Evolutionary conservation across 352 stramenopile species (phyloP).

Genomic region (Blastocystis hominis): DNA sequence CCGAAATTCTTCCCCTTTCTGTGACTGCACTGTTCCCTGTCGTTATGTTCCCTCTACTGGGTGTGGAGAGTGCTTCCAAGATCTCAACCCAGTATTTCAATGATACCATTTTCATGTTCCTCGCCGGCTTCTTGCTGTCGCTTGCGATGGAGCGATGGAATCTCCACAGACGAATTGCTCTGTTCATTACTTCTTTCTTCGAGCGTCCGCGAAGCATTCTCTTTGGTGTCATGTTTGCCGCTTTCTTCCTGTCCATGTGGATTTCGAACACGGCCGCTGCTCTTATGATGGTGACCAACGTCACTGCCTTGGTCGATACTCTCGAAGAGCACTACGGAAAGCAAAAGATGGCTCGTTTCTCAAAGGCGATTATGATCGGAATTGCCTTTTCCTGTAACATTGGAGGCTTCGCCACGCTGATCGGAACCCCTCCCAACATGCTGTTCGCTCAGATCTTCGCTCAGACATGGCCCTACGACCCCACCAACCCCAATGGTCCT

Average conservation of each 20-base stretch:
- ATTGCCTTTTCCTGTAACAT: conserved; percentile 46
- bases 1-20: conserved; percentile 27
- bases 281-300: conserved; percentile 55
- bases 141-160: conserved; percentile 52
- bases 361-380: conserved; percentile 45
- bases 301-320: background rate
- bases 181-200: conserved; percentile 17
- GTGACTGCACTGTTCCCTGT: conserved; percentile 43
- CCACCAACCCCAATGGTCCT: background rate
- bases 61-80: background rate
- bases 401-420: conserved; percentile 26
- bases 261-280: conserved; percentile 50
- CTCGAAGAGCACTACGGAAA: conserved; percentile 36
- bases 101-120: conserved; percentile 52
- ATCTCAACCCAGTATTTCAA: conserved; percentile 40
- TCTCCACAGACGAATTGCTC: conserved; percentile 13
- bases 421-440: conserved; percentile 50
- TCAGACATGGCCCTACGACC: background rate
- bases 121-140: conserved; percentile 25
- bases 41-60: conserved; percentile 4
- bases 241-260: conserved; percentile 52
- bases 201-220: conserved; percentile 21
- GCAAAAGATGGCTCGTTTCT: conserved; percentile 24
- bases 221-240: conserved; percentile 45
- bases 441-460: background rate